Base-by-base conservation (phyloP, 192 early-diverging fungal genomes). In the Funneliformis geosporum region DNA sequence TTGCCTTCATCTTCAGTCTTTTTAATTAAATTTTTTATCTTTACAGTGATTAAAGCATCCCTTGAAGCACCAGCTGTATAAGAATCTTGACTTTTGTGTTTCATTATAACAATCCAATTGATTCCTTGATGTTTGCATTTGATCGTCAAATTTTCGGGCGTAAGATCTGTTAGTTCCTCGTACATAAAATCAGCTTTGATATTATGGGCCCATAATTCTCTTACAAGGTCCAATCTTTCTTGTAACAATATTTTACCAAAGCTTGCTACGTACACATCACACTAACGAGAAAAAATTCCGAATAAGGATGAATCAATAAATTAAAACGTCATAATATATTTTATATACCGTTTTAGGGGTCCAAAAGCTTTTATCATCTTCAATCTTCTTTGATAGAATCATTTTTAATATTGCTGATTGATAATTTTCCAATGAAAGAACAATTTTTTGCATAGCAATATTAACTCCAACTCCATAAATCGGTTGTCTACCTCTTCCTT, bases 161-260 rank as follows among this genome's bases (percentile, higher is more conserved):
- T 93, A 76, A 91, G 82, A 71, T 91, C 89, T 2, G 88, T 87
- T 21, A 85, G 86, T 67, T 95, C 94, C 76, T 94, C 88, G 47
- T 95, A 91, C 79, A 92, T 85, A 59, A 97, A 90, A 47, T 97
- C 96, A 0, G 95, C 91, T 73, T 90, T 88, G 76, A 98, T 89
- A 5, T 90, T 90, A 59, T 90, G 88, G 2, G 82, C 82, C 95
- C 96, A 96, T 18, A 95, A 84, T 28, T 96, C 95, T 39, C 87
- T 86, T 28, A 92, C 91, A 78, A 98, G 74, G 21, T 92, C 86
- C 40, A 98, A 85, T 5, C 95, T 88, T 80, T 96, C 93, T 50
- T 90, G 88, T 8, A 95, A 79, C 60, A 93, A 80, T 11, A 86
- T 83, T 50, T 89, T 90, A 28, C 94, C 95, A 84, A 96, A 95